phyloP scores from a whole-genome alignment of 2,329 filamentous ascomycete species.

The Fusarium euwallaceae region DNA sequence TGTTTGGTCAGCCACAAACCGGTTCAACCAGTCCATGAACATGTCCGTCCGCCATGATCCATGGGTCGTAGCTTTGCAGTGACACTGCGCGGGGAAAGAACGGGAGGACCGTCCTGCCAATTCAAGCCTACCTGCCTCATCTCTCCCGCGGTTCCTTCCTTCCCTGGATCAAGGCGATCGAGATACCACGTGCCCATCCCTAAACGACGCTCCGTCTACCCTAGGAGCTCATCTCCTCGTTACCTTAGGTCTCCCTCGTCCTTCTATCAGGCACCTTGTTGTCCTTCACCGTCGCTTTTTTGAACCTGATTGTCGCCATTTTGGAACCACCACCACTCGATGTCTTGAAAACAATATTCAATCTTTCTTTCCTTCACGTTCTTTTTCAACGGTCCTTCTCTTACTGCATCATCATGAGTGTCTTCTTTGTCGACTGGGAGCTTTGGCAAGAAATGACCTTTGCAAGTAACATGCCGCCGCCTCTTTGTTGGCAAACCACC shows the following conservation, averaged over 20 bases:
- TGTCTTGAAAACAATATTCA: slow-evolving; percentile 26
- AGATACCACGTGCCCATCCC: slow-evolving; percentile 10
- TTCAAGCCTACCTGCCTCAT: neutral
- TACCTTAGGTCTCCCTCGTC: slow-evolving; percentile 5
- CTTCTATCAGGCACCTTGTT: slow-evolving; percentile 12
- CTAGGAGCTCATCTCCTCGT: neutral
- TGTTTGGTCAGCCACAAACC: neutral
- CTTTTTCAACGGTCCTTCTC: slow-evolving; percentile 7
- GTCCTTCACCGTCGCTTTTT: slow-evolving; percentile 31
- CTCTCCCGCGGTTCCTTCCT: neutral
- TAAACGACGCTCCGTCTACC: slow-evolving; percentile 4
- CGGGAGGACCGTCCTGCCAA: slow-evolving; percentile 15
- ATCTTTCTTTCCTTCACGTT: neutral
- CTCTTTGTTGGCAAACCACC: neutral
- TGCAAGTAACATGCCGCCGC: slow-evolving; percentile 65
- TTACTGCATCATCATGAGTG: slow-evolving; percentile 45
- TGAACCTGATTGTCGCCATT: slow-evolving; percentile 38
- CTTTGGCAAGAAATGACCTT: slow-evolving; percentile 93
- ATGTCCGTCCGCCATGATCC: neutral
- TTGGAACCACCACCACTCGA: slow-evolving; percentile 26
- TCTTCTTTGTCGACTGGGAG: slow-evolving; percentile 78
- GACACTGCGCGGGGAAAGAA: slow-evolving; percentile 16
- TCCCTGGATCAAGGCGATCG: neutral
- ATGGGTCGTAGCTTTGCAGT: slow-evolving; percentile 1
- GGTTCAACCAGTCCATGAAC: neutral